Conservation (phyloP, 2,329 filamentous ascomycete genomes). For the Conoideocrella luteorostrata region DNA sequence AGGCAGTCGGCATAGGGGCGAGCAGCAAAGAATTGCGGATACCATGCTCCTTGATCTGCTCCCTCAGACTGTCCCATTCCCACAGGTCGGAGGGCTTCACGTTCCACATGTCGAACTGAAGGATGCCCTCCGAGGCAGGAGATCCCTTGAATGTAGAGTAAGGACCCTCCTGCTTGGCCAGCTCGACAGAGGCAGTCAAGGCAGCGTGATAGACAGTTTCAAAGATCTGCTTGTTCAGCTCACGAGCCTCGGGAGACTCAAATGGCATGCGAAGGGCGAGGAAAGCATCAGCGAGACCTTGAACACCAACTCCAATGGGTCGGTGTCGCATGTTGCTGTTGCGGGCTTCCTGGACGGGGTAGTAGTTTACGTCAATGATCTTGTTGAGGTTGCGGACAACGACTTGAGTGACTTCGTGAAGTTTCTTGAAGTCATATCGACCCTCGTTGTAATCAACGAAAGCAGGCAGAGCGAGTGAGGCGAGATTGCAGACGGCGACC, state of each 20-base stretch:
- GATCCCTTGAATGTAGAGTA: conserved; percentile 92
- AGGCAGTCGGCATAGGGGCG: conserved; percentile 96
- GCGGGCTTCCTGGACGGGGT: conserved; percentile 87
- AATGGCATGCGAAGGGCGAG: conserved; percentile 94
- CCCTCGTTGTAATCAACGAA: conserved; percentile 83
- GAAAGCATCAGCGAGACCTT: conserved; percentile 97
- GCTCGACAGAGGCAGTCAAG: conserved; percentile 78
- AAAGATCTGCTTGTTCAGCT: conserved; percentile 97
- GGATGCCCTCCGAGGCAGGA: conserved; percentile 87
- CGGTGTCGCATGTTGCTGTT: conserved; percentile 98
- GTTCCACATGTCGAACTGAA: conserved; percentile 99
- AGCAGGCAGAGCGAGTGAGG: conserved; percentile 84
- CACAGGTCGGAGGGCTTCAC: conserved; percentile 89
- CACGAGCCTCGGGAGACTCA: conserved; percentile 86
- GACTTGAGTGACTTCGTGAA: conserved; percentile 89
- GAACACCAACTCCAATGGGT: conserved; percentile 92
- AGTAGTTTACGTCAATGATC: conserved; percentile 98
- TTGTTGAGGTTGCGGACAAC: conserved; percentile 94
- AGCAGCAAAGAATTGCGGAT: conserved; percentile 92
- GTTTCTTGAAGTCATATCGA: conserved; percentile 90
- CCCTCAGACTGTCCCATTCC: conserved; percentile 90
- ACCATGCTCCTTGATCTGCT: conserved; percentile 85
- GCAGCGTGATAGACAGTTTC: conserved; percentile 99
- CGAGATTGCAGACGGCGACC: conserved; percentile 97
- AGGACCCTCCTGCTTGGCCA: conserved; percentile 75